These are phyloP conservation scores for Nosema muscidifuracis DNA, from an alignment of 371 early-diverging fungal species.

Conservation along the genomic window DNA sequence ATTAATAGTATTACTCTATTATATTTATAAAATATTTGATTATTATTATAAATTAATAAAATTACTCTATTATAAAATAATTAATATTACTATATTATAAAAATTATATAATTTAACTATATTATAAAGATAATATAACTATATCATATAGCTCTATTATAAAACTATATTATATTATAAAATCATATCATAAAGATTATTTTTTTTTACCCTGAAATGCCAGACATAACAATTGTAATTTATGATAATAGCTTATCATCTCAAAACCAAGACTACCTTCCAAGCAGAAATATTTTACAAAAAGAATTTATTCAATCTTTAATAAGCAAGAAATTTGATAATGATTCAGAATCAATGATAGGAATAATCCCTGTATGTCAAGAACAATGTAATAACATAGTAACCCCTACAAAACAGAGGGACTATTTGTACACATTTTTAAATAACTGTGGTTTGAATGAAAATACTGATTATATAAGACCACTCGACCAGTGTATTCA, in stretches of 20 bases:
- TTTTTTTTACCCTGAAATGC: constrained; percentile 38
- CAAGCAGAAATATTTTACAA: constrained; percentile 82
- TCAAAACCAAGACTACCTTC: constrained; percentile 86
- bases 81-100: no score
- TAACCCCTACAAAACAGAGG: constrained; percentile 55
- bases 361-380: constrained; percentile 83
- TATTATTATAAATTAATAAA: no score
- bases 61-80: no score
- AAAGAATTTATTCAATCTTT: constrained; percentile 81
- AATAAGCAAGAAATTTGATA: constrained; percentile 78
- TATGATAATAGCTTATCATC: constrained; percentile 55
- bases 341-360: constrained; percentile 86
- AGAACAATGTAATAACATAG: constrained; percentile 35
- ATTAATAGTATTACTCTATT: no score
- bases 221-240: constrained; percentile 49
- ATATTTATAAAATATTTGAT: no score
- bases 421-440: constrained; percentile 42
- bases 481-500: constrained; percentile 25
- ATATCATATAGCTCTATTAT: no score
- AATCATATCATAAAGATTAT: no score
- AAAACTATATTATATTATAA: no score
- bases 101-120: no score
- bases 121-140: no score
- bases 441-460: constrained; percentile 14
- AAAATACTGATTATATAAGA: constrained; percentile 17